phyloP scores from a whole-genome alignment of 2,329 filamentous ascomycete genomes.

The Hypomyces rosellus region DNA sequence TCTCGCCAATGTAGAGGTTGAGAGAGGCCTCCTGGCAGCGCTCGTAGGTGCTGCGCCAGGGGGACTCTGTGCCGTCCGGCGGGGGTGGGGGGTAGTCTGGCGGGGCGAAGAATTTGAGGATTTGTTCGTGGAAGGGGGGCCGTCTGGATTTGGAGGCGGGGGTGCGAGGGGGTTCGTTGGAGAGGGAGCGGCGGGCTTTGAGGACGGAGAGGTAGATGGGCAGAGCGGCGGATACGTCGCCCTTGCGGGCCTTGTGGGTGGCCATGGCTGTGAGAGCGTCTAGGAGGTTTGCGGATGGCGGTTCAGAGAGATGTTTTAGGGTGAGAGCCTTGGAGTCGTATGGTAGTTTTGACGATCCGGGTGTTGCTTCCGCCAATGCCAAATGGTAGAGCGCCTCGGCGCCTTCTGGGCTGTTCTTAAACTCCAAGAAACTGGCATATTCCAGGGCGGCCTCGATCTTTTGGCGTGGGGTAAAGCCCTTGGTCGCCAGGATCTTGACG shows the following conservation, averaged over 20 bases:
- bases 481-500: constrained; percentile 71
- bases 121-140: constrained; percentile 14
- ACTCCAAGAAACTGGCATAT: constrained; percentile 81
- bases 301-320: constrained; percentile 51
- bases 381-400: constrained; percentile 68
- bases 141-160: constrained; percentile 7
- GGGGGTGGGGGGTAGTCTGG: constrained; percentile 66
- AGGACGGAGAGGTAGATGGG: constrained; percentile 83
- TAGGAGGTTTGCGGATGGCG: constrained; percentile 68
- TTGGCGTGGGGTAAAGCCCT: constrained; percentile 73
- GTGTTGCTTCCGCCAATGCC: constrained; percentile 68
- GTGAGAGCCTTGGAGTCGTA: constrained; percentile 59
- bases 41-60: constrained; percentile 57
- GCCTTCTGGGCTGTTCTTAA: constrained; percentile 58
- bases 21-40: constrained; percentile 80
- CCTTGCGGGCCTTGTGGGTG: constrained; percentile 66
- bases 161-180: constrained; percentile 26
- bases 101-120: constrained; percentile 28
- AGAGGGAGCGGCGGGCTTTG: constrained; percentile 63
- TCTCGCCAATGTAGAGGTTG: constrained; percentile 89
- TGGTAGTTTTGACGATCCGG: constrained; percentile 33
- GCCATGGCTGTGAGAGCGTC: constrained; percentile 70
- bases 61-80: constrained; percentile 60
- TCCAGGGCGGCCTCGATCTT: constrained; percentile 74
- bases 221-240: constrained; percentile 62